These are phyloP conservation scores for Paecilomyces sp. DNA, from an alignment of 2,329 filamentous ascomycete species.

Conservation along the genomic window DNA sequence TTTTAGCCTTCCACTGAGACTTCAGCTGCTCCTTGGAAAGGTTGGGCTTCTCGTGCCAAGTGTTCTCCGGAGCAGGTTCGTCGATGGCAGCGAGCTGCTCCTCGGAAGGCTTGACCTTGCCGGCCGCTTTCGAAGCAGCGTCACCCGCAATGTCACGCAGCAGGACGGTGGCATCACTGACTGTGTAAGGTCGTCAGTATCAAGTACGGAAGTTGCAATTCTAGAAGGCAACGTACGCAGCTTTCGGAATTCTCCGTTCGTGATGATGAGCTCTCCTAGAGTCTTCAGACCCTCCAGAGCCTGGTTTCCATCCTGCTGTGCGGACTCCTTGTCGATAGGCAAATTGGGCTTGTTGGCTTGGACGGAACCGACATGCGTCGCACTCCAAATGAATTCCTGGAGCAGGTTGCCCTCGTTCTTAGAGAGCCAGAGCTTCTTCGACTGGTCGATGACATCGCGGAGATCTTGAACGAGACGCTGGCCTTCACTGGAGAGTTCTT, in stretches of 20 bases:
- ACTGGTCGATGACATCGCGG: constrained; percentile 70
- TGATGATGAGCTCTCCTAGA: constrained; percentile 80
- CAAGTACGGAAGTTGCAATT: constrained; percentile 7
- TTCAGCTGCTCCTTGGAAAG: constrained; percentile 64
- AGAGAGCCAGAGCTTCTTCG: constrained; percentile 76
- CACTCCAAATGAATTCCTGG: constrained; percentile 96
- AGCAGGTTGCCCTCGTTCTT: constrained; percentile 94
- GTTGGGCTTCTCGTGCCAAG: constrained; percentile 83
- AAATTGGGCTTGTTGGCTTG: constrained; percentile 55
- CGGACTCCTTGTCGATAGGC: constrained; percentile 67
- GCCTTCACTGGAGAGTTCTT: constrained; percentile 75
- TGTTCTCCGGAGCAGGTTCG: constrained; percentile 77
- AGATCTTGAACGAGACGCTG: constrained; percentile 70
- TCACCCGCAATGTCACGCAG: constrained; percentile 89
- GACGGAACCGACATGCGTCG: constrained; percentile 63
- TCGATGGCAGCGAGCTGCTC: constrained; percentile 74
- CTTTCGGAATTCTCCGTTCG: constrained; percentile 94
- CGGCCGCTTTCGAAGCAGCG: constrained; percentile 71
- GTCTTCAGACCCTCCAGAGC: constrained; percentile 80
- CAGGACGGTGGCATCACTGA: constrained; percentile 73
- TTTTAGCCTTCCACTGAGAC: constrained; percentile 56
- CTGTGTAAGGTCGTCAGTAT: constrained; percentile 31
- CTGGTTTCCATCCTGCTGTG: constrained; percentile 75
- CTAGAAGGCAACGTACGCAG: constrained; percentile 54
- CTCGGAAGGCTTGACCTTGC: constrained; percentile 67